These are phyloP conservation scores for Globisporangium uncinulatum DNA, from an alignment of 352 stramenopile genomes.

Conservation along the genomic window DNA sequence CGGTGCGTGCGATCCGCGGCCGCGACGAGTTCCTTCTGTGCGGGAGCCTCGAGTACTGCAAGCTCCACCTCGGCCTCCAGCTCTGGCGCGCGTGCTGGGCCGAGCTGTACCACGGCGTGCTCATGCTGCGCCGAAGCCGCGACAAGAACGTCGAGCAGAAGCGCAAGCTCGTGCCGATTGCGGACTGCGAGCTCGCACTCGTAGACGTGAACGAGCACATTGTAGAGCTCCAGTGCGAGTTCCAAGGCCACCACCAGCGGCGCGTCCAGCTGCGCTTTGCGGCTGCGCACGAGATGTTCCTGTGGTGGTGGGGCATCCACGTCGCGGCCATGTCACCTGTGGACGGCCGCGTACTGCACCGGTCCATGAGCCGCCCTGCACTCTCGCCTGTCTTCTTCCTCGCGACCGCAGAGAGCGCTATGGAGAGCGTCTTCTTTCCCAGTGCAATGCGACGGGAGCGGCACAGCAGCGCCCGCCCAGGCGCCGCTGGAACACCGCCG, in stretches of 20 bases:
- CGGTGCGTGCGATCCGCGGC: constrained; percentile 39
- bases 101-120: constrained; percentile 62
- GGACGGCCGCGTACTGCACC: constrained; percentile 38
- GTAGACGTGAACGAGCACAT: constrained; percentile 43
- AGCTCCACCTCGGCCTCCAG: constrained; percentile 35
- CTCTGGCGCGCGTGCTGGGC: constrained; percentile 53
- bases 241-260: constrained; percentile 39
- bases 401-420: constrained; percentile 32
- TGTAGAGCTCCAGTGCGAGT: constrained; percentile 55
- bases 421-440: constrained; percentile 63
- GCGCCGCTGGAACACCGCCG: constrained; percentile 6
- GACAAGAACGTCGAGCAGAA: constrained; percentile 49
- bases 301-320: constrained; percentile 78
- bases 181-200: constrained; percentile 35
- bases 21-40: constrained; percentile 49
- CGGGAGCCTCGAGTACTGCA: constrained; percentile 37
- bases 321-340: constrained; percentile 41
- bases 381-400: constrained; percentile 46
- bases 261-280: constrained; percentile 35
- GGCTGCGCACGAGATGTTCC: constrained; percentile 53
- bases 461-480: neutral
- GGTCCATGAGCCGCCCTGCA: constrained; percentile 36
- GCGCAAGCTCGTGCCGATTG: constrained; percentile 45
- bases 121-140: constrained; percentile 52
- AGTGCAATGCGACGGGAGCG: constrained; percentile 20